A percentile compares a stretch with the other conserved stretches of the same genome.
Evolutionary conservation across 225 moss, liverwort and hornwort species (phyloP).

Genomic region (Pleurozium schreberi): DNA sequence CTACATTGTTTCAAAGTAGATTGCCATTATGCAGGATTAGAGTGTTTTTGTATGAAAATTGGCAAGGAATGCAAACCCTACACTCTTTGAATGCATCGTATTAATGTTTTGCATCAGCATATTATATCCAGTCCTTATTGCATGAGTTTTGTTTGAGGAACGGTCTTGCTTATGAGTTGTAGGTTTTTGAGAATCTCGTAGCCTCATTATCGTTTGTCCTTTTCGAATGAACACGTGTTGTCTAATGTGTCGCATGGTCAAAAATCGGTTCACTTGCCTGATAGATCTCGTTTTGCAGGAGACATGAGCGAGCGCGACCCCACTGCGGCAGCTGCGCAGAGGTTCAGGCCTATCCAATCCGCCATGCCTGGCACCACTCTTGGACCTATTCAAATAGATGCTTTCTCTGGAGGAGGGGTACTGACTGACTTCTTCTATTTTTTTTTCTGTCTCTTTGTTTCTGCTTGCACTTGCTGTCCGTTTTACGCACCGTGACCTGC

Average conservation of each 20-base stretch:
- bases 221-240: neutral
- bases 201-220: neutral
- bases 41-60: neutral
- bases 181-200: neutral
- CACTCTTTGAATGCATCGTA: neutral
- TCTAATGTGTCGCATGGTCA: neutral
- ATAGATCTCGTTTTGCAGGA: conserved; percentile 23
- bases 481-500: neutral
- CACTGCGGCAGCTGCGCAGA: conserved; percentile 63
- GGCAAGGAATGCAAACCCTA: neutral
- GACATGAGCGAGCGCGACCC: conserved; percentile 83
- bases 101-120: neutral
- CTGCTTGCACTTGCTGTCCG: neutral
- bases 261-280: neutral
- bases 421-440: neutral
- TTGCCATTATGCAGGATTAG: neutral
- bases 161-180: neutral
- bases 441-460: neutral
- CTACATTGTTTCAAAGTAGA: neutral
- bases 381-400: conserved; percentile 90
- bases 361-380: conserved; percentile 99
- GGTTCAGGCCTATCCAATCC: conserved; percentile 87
- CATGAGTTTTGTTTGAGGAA: neutral
- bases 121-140: neutral
- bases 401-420: conserved; percentile 93